Evolutionary conservation across 345 rosid genomes (phyloP), one percentile per base, ranked within the genome.

Genomic region (Alliaria petiolata): DNA sequence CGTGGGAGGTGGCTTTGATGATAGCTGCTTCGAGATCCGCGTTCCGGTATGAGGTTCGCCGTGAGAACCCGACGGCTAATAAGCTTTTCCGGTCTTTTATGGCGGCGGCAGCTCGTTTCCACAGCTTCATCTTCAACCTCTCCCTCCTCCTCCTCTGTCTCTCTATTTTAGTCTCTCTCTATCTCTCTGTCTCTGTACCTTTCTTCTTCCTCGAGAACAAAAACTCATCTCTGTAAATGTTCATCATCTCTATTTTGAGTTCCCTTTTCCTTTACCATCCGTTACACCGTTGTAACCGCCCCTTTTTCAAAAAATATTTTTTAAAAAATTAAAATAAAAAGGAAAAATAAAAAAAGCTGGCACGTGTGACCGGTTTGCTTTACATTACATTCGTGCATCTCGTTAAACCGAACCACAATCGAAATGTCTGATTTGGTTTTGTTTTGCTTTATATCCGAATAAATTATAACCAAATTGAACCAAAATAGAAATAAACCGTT

Each of bases 1-100:
- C 83, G 65, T 93, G 98, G 74, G 85, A 88, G n/a, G 97, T 93
- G 66, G 98, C 97, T 62, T 80, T 81, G 80, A 93, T 86, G 77
- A 90, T 73, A 4, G 90, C 88, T 1, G 85, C 75, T 71, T 90
- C 90, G 6, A 93, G 85, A 53, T 83, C 84, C 0, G 85, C 67
- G 64, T 76, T 85, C 11, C 82, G 79, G 71, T 40, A 31, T 0
- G 81, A 44, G 38, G 47, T 75, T 47, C 65, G 62, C 28, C 63
- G 54, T 4, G 85, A 74, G 0, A 90, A 68, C 54, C 44, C 45
- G 9, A 80, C 79, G 13, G 81, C 56, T 71, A 83, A 13, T 33
- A 93, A 60, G 86, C 92, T 86, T 76, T 76, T 90, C 33, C 55
- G 82, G 80, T 93, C 97, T 80, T 93, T 93, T 20, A 93, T 72